phyloP scores from a whole-genome alignment of 163 green algal species.

The Chlamydomonas reinhardtii region DNA sequence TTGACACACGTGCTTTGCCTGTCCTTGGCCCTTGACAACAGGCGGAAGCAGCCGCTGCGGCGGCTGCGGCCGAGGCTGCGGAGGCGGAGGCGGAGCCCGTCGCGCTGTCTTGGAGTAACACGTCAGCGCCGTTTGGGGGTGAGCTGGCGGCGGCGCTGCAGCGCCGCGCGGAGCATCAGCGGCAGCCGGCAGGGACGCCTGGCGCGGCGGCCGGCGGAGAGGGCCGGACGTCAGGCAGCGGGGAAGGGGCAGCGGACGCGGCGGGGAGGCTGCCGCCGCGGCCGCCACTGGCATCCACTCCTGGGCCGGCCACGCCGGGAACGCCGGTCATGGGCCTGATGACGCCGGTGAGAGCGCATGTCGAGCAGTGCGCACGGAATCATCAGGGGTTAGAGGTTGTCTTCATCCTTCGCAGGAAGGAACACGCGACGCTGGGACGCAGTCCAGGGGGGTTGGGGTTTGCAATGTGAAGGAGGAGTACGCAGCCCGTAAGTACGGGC shows the following conservation, averaged over 20 bases:
- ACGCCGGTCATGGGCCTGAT: neutral
- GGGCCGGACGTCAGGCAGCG: neutral
- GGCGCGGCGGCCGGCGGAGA: neutral
- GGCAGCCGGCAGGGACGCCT: neutral
- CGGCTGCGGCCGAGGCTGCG: constrained; percentile 12
- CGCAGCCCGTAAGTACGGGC: too few relatives aligned
- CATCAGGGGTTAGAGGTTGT: too few relatives aligned
- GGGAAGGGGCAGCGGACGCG: too few relatives aligned
- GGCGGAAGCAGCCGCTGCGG: neutral
- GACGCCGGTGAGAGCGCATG: too few relatives aligned
- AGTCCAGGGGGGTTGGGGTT: too few relatives aligned
- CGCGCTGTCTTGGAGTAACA: constrained; percentile 28
- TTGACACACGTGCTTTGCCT: neutral
- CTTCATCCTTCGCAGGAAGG: too few relatives aligned
- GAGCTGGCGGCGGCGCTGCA: constrained; percentile 31
- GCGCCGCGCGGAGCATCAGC: constrained; percentile 14
- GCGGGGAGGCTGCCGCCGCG: neutral
- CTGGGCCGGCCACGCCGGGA: neutral
- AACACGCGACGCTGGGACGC: too few relatives aligned
- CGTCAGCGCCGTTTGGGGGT: constrained; percentile 22
- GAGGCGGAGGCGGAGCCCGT: constrained; percentile 6
- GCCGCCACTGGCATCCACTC: neutral
- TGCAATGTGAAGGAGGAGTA: too few relatives aligned
- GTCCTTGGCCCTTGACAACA: neutral
- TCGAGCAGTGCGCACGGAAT: too few relatives aligned